Evolutionary conservation across 2,329 filamentous ascomycete species (phyloP).

Genomic region (Diaporthe helianthi): DNA sequence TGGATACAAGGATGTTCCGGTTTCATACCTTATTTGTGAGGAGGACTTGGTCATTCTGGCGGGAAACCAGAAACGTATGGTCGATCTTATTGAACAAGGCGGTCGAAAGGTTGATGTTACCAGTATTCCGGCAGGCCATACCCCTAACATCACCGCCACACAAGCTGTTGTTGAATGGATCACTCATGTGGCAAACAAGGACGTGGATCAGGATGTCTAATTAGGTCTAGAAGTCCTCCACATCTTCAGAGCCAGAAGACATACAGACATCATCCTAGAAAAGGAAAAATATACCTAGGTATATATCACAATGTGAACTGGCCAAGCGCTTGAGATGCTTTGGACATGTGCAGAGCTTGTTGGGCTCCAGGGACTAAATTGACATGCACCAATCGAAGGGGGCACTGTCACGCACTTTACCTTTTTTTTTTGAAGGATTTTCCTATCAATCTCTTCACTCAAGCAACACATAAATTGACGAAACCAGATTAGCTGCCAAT

Average conservation of each 20-base stretch:
- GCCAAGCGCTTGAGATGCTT: too few species aligned
- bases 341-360: too few species aligned
- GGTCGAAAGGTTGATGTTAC: neutral
- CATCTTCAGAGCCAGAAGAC: too few species aligned
- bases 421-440: neutral
- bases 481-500: neutral
- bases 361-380: too few species aligned
- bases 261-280: too few species aligned
- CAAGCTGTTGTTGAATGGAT: conserved; percentile 9
- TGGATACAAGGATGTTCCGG: neutral
- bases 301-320: too few species aligned
- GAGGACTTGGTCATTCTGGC: neutral
- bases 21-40: conserved; percentile 1
- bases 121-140: neutral
- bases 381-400: neutral
- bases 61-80: neutral
- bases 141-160: neutral
- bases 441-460: neutral
- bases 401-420: too few species aligned
- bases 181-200: neutral
- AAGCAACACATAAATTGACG: neutral
- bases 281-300: too few species aligned
- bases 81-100: neutral
- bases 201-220: neutral
- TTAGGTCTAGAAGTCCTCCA: too few species aligned